Base-by-base conservation (phyloP, 2,329 filamentous ascomycete genomes). In the Pezicula radicicola region DNA sequence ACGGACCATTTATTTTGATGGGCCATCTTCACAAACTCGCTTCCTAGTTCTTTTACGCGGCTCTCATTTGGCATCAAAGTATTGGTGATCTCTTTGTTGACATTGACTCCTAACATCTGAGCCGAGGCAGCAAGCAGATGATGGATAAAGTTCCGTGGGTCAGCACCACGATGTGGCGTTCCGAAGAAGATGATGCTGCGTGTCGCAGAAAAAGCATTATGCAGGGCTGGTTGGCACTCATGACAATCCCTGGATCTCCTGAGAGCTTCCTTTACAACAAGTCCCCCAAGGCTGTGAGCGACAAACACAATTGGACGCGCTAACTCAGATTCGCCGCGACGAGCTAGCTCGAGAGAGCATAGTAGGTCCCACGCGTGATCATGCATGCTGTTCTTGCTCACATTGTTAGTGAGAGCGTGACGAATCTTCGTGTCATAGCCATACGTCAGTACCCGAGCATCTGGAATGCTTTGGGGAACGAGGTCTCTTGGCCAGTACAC, bases 381-480 rank as follows among this genome's bases (percentile, higher is more conserved):
- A 8, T 36, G 8, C 9, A 36, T 15, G 8, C 8, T 36, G 33
- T 15, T 36, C 33, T 15, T 15, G 9, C 15, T 15, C 33, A 36
- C 15, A 15, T 8, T 15, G 15, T 36, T 9, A 15, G 9, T 15
- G 15, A 8, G 9, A 15, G 8, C 9, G 33, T 36, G 15, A 36
- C 9, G 8, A 8, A 15, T 8, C 8, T 15, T 33, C 25, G 62
- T 58, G 4, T 60, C 53, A 39, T 66, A 64, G 18, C 65, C 63
- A 50, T 62, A 66, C 3, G 53, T 58, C 27, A 65, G 53, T 2
- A 67, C 54, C 8, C 63, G 55, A 4, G 57, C 60, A 36, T 36
- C 15, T 36, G 33, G 33, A 15, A 36, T 36, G 33, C 15, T 15
- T 8, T 9, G 8, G 8, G 33, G 33, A 36, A 36, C 33, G 15